phyloP scores from a whole-genome alignment of 495 filamentous ascomycete species.

The Mytilinidion resinicola region DNA sequence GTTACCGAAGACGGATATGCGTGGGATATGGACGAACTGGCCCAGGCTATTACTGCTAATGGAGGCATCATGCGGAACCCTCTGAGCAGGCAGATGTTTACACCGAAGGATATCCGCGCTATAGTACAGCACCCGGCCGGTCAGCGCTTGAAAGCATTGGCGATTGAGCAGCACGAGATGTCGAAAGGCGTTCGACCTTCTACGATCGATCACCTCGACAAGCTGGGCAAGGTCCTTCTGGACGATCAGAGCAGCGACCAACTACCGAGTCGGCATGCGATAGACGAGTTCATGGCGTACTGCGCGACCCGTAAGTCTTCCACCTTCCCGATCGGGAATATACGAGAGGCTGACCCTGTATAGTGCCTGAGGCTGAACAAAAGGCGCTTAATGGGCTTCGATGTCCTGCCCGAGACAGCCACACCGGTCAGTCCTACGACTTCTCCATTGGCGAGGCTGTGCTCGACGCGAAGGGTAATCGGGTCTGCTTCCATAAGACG shows the following conservation, averaged over 20 bases:
- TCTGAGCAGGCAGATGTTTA: constrained; percentile 29
- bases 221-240: constrained; percentile 31
- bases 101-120: constrained; percentile 26
- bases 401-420: constrained; percentile 38
- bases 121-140: constrained; percentile 23
- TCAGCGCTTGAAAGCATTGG: constrained; percentile 23
- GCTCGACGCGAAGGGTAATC: constrained; percentile 35
- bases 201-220: constrained; percentile 35
- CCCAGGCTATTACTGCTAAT: constrained; percentile 21
- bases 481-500: constrained; percentile 39
- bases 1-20: constrained; percentile 29
- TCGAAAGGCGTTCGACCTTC: constrained; percentile 33
- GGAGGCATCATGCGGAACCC: constrained; percentile 29
- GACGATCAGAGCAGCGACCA: constrained; percentile 33
- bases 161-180: constrained; percentile 35
- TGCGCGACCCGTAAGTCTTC: constrained; percentile 31
- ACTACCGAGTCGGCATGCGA: constrained; percentile 27
- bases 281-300: constrained; percentile 38
- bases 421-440: constrained; percentile 37
- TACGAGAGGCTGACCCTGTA: neutral
- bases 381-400: constrained; percentile 33
- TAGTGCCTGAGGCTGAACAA: constrained; percentile 35
- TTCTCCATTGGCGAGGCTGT: constrained; percentile 38
- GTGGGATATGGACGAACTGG: constrained; percentile 30
- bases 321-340: neutral